Base-by-base conservation (phyloP, 306 rosid species). In the Cucumis melo region DNA sequence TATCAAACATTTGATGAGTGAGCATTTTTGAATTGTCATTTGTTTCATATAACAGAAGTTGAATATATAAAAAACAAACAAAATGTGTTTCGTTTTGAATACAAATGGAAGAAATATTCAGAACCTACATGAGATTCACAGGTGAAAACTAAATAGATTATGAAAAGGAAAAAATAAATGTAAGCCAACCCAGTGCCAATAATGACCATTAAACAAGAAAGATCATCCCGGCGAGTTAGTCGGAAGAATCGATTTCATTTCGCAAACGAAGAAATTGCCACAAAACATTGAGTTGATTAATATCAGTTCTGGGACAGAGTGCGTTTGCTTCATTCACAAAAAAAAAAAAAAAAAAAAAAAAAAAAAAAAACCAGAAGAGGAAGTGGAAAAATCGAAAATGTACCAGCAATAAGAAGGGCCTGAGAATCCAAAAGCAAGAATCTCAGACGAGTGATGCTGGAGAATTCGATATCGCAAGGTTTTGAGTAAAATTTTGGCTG, bases 261-360 rank as follows among this genome's bases (percentile, higher is more conserved):
- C 17, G 92, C 96, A 90, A 90, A 92, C 92, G 93, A 90, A 90
- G 98, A 89, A 92, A 92, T 89, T 90, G 96, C 89, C 92, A 64
- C 94, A 85, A 80, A 89, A 89, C 91, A 87, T 86, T 76, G 61
- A 83, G 34, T 41, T 67, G 74, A 41, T 39, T 3, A 67, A 20
- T 14, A 64, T 42, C 80, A 56, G 92, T 85, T 86, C 76, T 20
- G 89, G 89, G 92, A 92, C 96, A 90, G 91, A 90, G 93, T 90
- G 98, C 85, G 94, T 87, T 89, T 92, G 94, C 98, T 79, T 78
- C 17, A 1, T 24, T 5, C 36, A 24, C 36, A 1, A 8, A 0
- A 20, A 21, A 1, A 15, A 15, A 51, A 51, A 51, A 51, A 32
- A 32, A 32, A n/a, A 19, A 17, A 56, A 5, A 29, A 6, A 46